A percentile compares a stretch with the other conserved stretches of the same genome.
Conservation (phyloP, 2,329 filamentous ascomycete genomes). For the Hypomyces rosellus region DNA sequence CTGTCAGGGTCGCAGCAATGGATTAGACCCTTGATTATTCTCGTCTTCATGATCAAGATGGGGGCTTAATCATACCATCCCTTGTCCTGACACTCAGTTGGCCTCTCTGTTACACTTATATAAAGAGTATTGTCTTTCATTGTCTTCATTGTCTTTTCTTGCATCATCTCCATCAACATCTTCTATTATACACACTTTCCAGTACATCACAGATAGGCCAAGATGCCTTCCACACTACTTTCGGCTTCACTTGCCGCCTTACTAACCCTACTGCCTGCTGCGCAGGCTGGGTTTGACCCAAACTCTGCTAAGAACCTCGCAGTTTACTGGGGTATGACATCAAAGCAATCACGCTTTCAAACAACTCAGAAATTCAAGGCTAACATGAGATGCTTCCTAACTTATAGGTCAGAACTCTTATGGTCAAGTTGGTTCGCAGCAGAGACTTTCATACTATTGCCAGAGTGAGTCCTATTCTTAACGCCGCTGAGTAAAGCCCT, state of each 20-base stretch:
- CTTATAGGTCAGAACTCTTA: conserved; percentile 53
- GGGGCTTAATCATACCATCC: too few species aligned
- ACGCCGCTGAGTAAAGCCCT: background rate
- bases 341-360: too few species aligned
- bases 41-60: too few species aligned
- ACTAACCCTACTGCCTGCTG: conserved; percentile 22
- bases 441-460: conserved; percentile 53
- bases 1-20: conserved; percentile 13
- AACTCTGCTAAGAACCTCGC: conserved; percentile 47
- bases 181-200: too few species aligned
- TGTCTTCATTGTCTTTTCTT: too few species aligned
- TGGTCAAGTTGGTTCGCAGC: conserved; percentile 41
- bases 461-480: conserved; percentile 38
- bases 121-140: too few species aligned
- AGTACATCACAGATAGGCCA: background rate
- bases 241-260: conserved; percentile 14
- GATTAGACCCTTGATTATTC: background rate
- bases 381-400: background rate
- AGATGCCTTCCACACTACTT: conserved; percentile 8
- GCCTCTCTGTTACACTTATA: too few species aligned
- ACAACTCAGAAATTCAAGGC: background rate
- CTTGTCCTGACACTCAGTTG: too few species aligned
- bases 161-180: too few species aligned
- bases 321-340: conserved; percentile 56
- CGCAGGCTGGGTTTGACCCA: conserved; percentile 38